A percentile compares a stretch with the other conserved stretches of the same genome.
phyloP scores from a whole-genome alignment of 768 basidiomycete species.

The Mrakia frigida region DNA sequence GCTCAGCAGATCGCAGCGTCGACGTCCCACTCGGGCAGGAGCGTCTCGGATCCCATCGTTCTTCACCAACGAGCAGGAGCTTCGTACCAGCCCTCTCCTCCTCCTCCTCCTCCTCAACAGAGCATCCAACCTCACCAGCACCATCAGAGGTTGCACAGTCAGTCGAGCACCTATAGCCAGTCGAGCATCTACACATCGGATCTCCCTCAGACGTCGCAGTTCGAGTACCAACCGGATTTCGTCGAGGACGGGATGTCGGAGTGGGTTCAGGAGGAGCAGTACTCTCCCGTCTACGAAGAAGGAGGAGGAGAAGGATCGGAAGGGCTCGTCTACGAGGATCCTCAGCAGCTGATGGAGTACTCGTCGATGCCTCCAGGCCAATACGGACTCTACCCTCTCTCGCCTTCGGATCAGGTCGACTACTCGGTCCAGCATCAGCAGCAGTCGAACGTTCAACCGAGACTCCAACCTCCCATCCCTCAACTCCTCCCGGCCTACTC shows the following conservation, averaged over 20 bases:
- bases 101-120: background rate
- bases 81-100: background rate
- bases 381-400: background rate
- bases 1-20: background rate
- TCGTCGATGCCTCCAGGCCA: background rate
- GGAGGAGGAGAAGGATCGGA: background rate
- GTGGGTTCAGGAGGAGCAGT: too few species aligned
- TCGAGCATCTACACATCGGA: constrained; percentile 6
- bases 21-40: background rate
- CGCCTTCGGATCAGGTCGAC: background rate
- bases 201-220: background rate
- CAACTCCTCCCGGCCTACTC: background rate
- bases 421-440: background rate
- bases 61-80: background rate
- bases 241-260: too few species aligned
- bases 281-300: too few species aligned
- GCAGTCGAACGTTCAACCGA: background rate
- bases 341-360: background rate
- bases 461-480: background rate
- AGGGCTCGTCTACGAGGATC: background rate
- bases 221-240: background rate
- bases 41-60: background rate
- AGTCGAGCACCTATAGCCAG: background rate
- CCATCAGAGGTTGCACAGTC: constrained; percentile 17
- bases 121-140: background rate